Evolutionary conservation across 2,329 filamentous ascomycete genomes (phyloP).

Genomic region (Colletotrichum magnum): DNA sequence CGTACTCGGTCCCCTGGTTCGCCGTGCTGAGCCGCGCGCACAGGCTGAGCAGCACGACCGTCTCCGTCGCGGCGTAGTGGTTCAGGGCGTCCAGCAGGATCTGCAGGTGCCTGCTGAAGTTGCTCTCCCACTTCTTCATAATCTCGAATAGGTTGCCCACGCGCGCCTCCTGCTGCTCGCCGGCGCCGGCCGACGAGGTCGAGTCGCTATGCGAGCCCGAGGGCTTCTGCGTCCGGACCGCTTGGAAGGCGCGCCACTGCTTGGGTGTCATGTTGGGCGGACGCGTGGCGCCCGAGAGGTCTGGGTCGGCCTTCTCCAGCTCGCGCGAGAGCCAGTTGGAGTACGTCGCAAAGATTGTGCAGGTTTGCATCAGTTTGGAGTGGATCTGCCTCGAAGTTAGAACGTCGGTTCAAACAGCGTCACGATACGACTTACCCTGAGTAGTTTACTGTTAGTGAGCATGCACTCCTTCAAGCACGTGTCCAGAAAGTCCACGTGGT

Average conservation of each 20-base stretch:
- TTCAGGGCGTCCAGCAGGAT: constrained; percentile 96
- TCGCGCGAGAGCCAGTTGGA: constrained; percentile 89
- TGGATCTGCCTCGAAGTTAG: constrained; percentile 77
- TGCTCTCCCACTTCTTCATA: constrained; percentile 91
- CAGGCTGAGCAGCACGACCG: constrained; percentile 90
- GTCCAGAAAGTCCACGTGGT: constrained; percentile 97
- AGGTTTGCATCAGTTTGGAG: constrained; percentile 96
- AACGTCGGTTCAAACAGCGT: neutral
- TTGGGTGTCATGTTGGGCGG: constrained; percentile 72
- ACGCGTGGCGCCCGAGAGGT: constrained; percentile 73
- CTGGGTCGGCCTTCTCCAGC: constrained; percentile 86
- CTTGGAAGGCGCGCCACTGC: constrained; percentile 72
- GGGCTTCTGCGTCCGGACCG: constrained; percentile 59
- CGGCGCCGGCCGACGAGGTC: constrained; percentile 53
- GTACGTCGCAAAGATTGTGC: constrained; percentile 93
- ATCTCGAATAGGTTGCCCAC: constrained; percentile 88
- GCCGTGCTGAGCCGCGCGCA: constrained; percentile 87
- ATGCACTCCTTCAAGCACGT: constrained; percentile 99
- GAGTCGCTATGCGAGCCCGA: constrained; percentile 50
- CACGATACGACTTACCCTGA: constrained; percentile 74
- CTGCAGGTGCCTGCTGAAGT: constrained; percentile 92
- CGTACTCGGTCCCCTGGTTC: constrained; percentile 80
- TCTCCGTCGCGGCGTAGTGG: constrained; percentile 97
- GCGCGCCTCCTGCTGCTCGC: constrained; percentile 59
- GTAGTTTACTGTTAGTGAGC: constrained; percentile 95